These are phyloP conservation scores for Bruguiera parviflora DNA, from an alignment of 345 rosid genomes.

Conservation along the genomic window DNA sequence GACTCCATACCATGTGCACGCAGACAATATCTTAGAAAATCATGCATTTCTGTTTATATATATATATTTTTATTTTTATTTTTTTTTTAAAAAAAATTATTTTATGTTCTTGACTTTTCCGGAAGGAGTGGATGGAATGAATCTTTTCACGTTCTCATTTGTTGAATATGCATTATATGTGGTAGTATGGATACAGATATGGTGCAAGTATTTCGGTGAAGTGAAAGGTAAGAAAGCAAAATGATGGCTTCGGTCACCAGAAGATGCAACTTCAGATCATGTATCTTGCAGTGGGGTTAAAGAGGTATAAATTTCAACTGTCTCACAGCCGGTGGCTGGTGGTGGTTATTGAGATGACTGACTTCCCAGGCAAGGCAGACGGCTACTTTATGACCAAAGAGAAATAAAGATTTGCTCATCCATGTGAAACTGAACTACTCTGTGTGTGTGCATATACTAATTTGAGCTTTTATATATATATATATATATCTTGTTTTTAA, in stretches of 20 bases:
- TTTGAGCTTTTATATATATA: neutral
- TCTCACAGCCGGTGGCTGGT: neutral
- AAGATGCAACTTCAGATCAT: neutral
- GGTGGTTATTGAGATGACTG: constrained; percentile 3
- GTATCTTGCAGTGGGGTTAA: constrained; percentile 10
- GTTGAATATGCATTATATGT: neutral
- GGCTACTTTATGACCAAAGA: neutral
- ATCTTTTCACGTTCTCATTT: neutral
- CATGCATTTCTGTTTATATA: too few relatives aligned
- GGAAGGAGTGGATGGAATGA: too few relatives aligned
- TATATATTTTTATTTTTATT: too few relatives aligned
- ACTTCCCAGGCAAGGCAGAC: constrained; percentile 13
- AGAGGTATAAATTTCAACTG: neutral
- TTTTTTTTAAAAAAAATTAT: too few relatives aligned
- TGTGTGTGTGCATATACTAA: too few relatives aligned
- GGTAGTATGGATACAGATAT: neutral
- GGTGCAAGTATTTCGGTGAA: constrained; percentile 5
- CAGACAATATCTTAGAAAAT: too few relatives aligned
- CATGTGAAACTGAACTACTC: neutral
- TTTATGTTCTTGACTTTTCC: too few relatives aligned
- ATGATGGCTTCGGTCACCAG: neutral
- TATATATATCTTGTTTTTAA: neutral
- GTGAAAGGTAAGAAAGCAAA: constrained; percentile 19
- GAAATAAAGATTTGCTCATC: neutral
- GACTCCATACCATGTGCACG: too few relatives aligned